phyloP scores from a whole-genome alignment of 2,329 filamentous ascomycete species.

The Cytospora paraplurivora region DNA sequence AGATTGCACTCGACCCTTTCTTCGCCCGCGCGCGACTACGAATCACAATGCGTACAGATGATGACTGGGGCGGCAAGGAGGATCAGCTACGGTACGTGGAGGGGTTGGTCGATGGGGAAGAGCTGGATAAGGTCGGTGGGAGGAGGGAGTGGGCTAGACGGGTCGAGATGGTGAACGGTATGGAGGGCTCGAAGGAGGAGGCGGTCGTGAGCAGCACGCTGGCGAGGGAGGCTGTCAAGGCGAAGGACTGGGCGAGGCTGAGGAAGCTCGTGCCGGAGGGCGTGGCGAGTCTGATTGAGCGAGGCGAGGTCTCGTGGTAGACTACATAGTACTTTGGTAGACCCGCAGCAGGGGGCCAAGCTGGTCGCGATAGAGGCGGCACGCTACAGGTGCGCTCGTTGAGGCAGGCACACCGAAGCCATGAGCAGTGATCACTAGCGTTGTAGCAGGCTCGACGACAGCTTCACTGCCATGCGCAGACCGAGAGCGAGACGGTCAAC shows the following conservation, averaged over 20 bases:
- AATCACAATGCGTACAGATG: slow-evolving; percentile 64
- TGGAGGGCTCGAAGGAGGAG: slow-evolving; percentile 43
- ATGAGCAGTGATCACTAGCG: not conserved
- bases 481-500: not conserved
- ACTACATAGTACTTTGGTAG: not conserved
- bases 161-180: slow-evolving; percentile 61
- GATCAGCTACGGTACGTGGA: slow-evolving; percentile 59
- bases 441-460: not conserved
- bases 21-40: slow-evolving; percentile 63
- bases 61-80: slow-evolving; percentile 59
- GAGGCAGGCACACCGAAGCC: not conserved
- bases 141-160: slow-evolving; percentile 58
- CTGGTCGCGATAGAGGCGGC: not conserved
- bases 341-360: not conserved
- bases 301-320: slow-evolving; percentile 50
- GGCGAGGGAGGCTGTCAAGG: slow-evolving; percentile 59
- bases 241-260: slow-evolving; percentile 50
- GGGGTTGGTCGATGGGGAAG: slow-evolving; percentile 47
- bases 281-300: slow-evolving; percentile 60
- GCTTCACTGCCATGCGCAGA: no score
- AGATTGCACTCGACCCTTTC: slow-evolving; percentile 61
- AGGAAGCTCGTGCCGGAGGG: slow-evolving; percentile 55
- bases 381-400: not conserved
- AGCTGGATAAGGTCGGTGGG: slow-evolving; percentile 56
- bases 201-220: slow-evolving; percentile 60